phyloP scores from a whole-genome alignment of 495 filamentous ascomycete genomes.

The Daldinia loculata region DNA sequence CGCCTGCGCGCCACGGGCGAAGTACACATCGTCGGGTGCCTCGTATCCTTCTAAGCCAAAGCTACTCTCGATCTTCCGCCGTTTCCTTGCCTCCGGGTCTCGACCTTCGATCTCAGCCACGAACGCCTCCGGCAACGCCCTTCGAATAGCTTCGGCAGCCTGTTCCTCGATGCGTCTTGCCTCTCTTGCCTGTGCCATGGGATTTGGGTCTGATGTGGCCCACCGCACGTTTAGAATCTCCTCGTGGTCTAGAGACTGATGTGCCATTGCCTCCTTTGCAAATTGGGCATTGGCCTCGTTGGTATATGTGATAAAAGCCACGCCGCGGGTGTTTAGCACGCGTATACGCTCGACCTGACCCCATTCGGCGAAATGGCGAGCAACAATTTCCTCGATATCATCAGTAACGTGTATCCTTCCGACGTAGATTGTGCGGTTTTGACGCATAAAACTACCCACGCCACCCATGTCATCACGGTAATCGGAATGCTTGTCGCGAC shows the following conservation, averaged over 20 bases:
- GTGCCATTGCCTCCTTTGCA: slow-evolving; percentile 89
- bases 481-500: slow-evolving; percentile 83
- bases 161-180: slow-evolving; percentile 92
- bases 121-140: slow-evolving; percentile 89
- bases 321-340: slow-evolving; percentile 89
- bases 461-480: slow-evolving; percentile 98
- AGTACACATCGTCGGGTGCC: slow-evolving; percentile 93
- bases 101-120: slow-evolving; percentile 94
- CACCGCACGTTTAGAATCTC: slow-evolving; percentile 97
- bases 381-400: slow-evolving; percentile 96
- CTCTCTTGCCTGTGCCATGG: slow-evolving; percentile 91
- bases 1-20: slow-evolving; percentile 70
- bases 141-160: slow-evolving; percentile 93
- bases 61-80: slow-evolving; percentile 86
- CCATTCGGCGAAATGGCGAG: slow-evolving; percentile 93
- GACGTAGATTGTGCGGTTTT: slow-evolving; percentile 92
- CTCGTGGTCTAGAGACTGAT: slow-evolving; percentile 82
- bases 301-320: slow-evolving; percentile 80
- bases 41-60: slow-evolving; percentile 94
- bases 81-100: slow-evolving; percentile 83
- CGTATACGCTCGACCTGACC: slow-evolving; percentile 87
- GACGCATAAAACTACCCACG: slow-evolving; percentile 86
- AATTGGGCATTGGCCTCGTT: slow-evolving; percentile 90
- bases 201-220: slow-evolving; percentile 97
- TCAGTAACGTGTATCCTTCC: slow-evolving; percentile 95